phyloP scores from a whole-genome alignment of 2,329 filamentous ascomycete species.

The Talaromyces islandicus region DNA sequence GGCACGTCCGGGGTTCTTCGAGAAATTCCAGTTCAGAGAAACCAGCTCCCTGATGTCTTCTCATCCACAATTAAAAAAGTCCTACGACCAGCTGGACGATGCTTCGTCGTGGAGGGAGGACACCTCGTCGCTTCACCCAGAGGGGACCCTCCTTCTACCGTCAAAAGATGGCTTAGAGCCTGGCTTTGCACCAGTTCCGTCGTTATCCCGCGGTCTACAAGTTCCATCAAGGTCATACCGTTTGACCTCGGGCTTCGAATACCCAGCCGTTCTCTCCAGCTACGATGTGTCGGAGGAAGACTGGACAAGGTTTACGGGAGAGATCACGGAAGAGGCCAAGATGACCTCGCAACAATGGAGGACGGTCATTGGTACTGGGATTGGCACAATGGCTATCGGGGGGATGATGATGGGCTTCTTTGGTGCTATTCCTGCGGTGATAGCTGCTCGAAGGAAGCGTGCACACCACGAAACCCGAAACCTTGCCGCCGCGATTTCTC shows the following conservation, averaged over 20 bases:
- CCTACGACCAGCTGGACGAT: not conserved
- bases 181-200: constrained; percentile 15
- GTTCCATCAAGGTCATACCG: constrained; percentile 20
- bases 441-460: constrained; percentile 17
- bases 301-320: constrained; percentile 22
- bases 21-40: not conserved
- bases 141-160: constrained; percentile 12
- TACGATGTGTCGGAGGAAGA: constrained; percentile 17
- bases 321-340: constrained; percentile 21
- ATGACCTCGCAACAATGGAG: constrained; percentile 25
- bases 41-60: not conserved
- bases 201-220: constrained; percentile 22
- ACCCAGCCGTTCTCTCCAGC: constrained; percentile 18
- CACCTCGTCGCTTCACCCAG: constrained; percentile 6
- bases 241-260: constrained; percentile 26
- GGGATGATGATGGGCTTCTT: constrained; percentile 26
- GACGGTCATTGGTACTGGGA: constrained; percentile 21
- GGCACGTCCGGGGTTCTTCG: not conserved
- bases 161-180: constrained; percentile 12
- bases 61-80: not conserved
- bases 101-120: constrained; percentile 1
- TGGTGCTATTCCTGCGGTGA: constrained; percentile 21
- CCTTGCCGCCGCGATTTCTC: constrained; percentile 16
- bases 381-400: constrained; percentile 24
- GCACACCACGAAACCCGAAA: constrained; percentile 21